Percentiles rank a stretch among this genome's conserved stretches.
These are phyloP conservation scores for Coemansia sp. DNA, from an alignment of 192 early-diverging fungal genomes.

Conservation along the genomic window DNA sequence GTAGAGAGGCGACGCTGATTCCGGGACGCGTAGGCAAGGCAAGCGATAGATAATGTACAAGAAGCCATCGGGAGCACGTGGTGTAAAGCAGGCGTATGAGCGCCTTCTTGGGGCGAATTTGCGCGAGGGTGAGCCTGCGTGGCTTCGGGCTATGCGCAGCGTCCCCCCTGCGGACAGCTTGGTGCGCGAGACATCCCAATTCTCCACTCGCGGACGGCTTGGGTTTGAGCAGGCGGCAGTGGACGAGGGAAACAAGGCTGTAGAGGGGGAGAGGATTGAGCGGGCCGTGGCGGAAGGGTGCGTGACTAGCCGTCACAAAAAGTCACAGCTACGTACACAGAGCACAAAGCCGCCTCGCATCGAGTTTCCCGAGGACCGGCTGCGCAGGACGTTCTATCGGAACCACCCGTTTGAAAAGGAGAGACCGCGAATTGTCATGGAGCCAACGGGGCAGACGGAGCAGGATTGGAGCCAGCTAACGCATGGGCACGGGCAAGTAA, in stretches of 20 bases:
- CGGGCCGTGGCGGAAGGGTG: conserved; percentile 38
- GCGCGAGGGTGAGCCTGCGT: conserved; percentile 41
- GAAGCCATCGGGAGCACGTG: conserved; percentile 35
- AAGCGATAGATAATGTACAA: conserved; percentile 34
- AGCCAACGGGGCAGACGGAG: conserved; percentile 56
- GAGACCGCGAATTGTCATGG: conserved; percentile 69
- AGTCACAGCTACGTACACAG: conserved; percentile 60
- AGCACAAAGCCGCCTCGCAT: conserved; percentile 68
- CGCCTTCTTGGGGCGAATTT: conserved; percentile 34
- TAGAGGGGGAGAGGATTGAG: conserved; percentile 8
- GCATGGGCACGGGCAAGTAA: conserved; percentile 55
- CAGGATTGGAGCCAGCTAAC: conserved; percentile 59
- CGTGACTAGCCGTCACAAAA: conserved; percentile 45
- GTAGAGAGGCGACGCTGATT: neutral
- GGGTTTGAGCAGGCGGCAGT: conserved; percentile 28
- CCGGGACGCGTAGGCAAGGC: neutral
- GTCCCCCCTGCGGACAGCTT: conserved; percentile 45
- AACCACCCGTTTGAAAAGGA: conserved; percentile 90
- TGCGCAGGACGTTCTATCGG: conserved; percentile 82
- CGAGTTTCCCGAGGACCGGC: conserved; percentile 83
- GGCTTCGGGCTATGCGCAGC: conserved; percentile 49
- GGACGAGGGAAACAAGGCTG: neutral
- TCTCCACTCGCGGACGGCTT: conserved; percentile 33
- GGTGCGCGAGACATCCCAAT: conserved; percentile 48
- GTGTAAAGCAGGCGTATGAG: conserved; percentile 37